phyloP scores from a whole-genome alignment of 2,329 filamentous ascomycete genomes.

The Colletotrichum echinochloae region DNA sequence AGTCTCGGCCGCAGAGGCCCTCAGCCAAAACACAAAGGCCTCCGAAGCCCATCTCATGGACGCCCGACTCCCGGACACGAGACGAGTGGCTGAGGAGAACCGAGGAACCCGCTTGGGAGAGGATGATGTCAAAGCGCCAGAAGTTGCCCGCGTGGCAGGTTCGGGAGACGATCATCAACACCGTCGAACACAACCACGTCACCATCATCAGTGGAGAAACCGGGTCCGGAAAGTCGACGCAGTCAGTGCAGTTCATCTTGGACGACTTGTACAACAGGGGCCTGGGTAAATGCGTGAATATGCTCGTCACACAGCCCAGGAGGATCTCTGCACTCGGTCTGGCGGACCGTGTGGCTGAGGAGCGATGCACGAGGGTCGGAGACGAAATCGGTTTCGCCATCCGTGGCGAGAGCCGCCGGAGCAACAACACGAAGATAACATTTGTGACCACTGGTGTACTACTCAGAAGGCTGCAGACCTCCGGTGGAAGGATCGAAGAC shows the following conservation, averaged over 20 bases:
- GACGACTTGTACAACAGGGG: slow-evolving; percentile 86
- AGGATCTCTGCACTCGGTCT: slow-evolving; percentile 94
- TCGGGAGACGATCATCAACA: slow-evolving; percentile 79
- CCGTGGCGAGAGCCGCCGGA: slow-evolving; percentile 86
- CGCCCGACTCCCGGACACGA: slow-evolving; percentile 68
- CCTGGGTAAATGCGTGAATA: slow-evolving; percentile 83
- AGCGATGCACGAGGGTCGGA: slow-evolving; percentile 84
- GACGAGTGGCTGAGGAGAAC: slow-evolving; percentile 80
- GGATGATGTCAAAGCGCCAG: slow-evolving; percentile 80
- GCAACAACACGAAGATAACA: slow-evolving; percentile 83
- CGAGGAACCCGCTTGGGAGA: slow-evolving; percentile 71
- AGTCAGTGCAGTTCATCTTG: slow-evolving; percentile 94
- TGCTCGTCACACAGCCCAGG: slow-evolving; percentile 94
- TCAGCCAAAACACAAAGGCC: slow-evolving; percentile 54
- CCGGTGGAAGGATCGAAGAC: slow-evolving; percentile 82
- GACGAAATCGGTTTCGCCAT: slow-evolving; percentile 94
- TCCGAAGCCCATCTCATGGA: slow-evolving; percentile 74
- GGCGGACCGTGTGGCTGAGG: slow-evolving; percentile 93
- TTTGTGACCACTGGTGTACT: slow-evolving; percentile 97
- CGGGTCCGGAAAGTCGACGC: slow-evolving; percentile 95
- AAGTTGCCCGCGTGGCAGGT: slow-evolving; percentile 89
- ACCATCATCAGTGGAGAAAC: slow-evolving; percentile 98
- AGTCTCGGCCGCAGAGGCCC: slow-evolving; percentile 44
- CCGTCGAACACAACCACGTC: slow-evolving; percentile 83
- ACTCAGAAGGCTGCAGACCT: slow-evolving; percentile 89